phyloP scores from a whole-genome alignment of 1,284 basidiomycete species.

The Xanthoconium separans region DNA sequence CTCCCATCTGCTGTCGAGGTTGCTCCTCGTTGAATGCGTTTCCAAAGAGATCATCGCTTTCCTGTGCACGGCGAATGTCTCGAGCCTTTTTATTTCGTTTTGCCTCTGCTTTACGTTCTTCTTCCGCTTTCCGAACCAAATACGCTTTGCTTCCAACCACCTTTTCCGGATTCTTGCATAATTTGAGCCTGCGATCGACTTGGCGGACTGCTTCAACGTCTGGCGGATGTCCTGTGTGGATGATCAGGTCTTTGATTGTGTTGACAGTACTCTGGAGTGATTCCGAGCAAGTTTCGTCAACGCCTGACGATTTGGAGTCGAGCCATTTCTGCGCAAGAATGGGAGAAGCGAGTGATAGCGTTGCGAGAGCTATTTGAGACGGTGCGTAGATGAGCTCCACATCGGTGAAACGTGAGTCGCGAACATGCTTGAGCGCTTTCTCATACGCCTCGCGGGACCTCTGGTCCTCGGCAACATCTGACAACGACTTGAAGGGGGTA shows the following conservation, averaged over 20 bases:
- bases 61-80: conserved; percentile 48
- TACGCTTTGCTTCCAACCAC: conserved; percentile 83
- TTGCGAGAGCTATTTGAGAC: conserved; percentile 91
- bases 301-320: conserved; percentile 44
- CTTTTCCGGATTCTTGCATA: conserved; percentile 94
- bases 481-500: conserved; percentile 44
- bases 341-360: conserved; percentile 65
- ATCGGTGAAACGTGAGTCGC: conserved; percentile 82
- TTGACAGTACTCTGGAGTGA: conserved; percentile 44
- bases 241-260: conserved; percentile 58
- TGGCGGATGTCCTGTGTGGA: conserved; percentile 57
- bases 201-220: conserved; percentile 83
- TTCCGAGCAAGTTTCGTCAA: conserved; percentile 20
- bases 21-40: conserved; percentile 42
- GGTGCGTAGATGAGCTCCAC: conserved; percentile 91
- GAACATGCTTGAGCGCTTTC: conserved; percentile 59
- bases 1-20: conserved; percentile 25
- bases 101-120: conserved; percentile 61
- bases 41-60: conserved; percentile 66
- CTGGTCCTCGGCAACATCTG: conserved; percentile 42
- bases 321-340: conserved; percentile 66
- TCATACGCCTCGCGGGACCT: conserved; percentile 54
- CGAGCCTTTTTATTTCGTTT: conserved; percentile 68
- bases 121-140: conserved; percentile 60
- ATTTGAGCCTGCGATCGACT: conserved; percentile 79